Conservation (phyloP, 1,139 yeast species). For the Pichia sp. region DNA sequence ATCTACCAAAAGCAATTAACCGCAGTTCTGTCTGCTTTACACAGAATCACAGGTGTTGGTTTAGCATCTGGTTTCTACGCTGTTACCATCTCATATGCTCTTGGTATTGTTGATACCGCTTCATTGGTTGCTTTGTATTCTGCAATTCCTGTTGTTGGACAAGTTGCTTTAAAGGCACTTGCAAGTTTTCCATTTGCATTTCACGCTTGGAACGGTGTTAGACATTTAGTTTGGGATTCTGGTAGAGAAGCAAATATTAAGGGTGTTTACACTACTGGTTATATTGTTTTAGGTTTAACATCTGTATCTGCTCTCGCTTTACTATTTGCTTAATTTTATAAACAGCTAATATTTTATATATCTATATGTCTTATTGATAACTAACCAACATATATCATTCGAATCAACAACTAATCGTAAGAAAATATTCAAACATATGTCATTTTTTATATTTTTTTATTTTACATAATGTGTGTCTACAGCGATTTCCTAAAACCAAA, state of each 20-base stretch:
- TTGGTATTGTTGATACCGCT: conserved; percentile 59
- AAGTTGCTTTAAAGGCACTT: conserved; percentile 59
- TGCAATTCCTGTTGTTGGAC: conserved; percentile 54
- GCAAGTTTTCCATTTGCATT: conserved; percentile 80
- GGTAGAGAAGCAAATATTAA: conserved; percentile 71
- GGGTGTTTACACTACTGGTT: conserved; percentile 92
- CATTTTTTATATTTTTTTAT: no score
- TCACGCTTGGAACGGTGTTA: conserved; percentile 80
- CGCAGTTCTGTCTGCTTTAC: conserved; percentile 69
- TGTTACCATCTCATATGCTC: conserved; percentile 69
- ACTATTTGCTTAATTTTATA: conserved; percentile 32
- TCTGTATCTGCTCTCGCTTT: conserved; percentile 59
- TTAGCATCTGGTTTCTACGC: conserved; percentile 77
- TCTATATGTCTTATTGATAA: not conserved
- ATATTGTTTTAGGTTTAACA: conserved; percentile 68
- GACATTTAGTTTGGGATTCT: conserved; percentile 91
- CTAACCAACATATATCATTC: not conserved
- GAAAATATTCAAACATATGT: no score
- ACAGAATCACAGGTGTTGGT: conserved; percentile 83
- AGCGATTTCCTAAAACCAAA: no score
- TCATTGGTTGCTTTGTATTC: conserved; percentile 50
- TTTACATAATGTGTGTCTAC: no score
- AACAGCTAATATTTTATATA: not conserved
- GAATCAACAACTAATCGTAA: not conserved
- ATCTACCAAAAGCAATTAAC: conserved; percentile 91